phyloP scores from a whole-genome alignment of 2,329 filamentous ascomycete genomes.

The Verticillium dahliae region DNA sequence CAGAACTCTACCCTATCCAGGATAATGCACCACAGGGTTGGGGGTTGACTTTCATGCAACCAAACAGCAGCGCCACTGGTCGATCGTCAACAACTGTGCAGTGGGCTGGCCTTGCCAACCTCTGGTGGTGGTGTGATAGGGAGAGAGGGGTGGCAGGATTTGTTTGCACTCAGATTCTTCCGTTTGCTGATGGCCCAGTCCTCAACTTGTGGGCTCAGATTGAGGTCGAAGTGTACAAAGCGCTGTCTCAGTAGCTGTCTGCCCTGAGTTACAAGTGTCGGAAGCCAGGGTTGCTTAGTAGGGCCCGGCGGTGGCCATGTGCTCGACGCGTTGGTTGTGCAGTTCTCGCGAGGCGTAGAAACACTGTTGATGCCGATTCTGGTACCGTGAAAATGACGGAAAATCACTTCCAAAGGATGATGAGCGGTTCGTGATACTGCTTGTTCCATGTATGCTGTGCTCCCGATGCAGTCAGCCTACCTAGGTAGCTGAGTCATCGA shows the following conservation, averaged over 20 bases:
- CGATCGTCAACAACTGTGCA: conserved; percentile 41
- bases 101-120: conserved; percentile 55
- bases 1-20: conserved; percentile 41
- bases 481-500: background rate
- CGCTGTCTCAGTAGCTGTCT: background rate
- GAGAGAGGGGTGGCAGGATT: conserved; percentile 52
- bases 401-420: too few species aligned
- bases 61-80: conserved; percentile 39
- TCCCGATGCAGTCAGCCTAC: background rate
- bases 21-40: conserved; percentile 53
- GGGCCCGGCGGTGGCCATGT: too few species aligned
- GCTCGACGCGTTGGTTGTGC: too few species aligned
- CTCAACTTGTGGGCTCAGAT: conserved; percentile 30
- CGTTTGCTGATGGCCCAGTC: conserved; percentile 38
- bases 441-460: too few species aligned
- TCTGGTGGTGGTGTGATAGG: conserved; percentile 58
- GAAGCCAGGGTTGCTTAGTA: too few species aligned
- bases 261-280: background rate
- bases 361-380: too few species aligned
- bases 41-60: conserved; percentile 55
- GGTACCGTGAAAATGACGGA: too few species aligned
- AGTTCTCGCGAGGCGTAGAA: too few species aligned
- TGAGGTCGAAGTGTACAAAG: conserved; percentile 30
- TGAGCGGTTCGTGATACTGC: too few species aligned
- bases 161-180: conserved; percentile 42